Conservation (phyloP, 768 basidiomycete species). For the Pisolithus microcarpus region DNA sequence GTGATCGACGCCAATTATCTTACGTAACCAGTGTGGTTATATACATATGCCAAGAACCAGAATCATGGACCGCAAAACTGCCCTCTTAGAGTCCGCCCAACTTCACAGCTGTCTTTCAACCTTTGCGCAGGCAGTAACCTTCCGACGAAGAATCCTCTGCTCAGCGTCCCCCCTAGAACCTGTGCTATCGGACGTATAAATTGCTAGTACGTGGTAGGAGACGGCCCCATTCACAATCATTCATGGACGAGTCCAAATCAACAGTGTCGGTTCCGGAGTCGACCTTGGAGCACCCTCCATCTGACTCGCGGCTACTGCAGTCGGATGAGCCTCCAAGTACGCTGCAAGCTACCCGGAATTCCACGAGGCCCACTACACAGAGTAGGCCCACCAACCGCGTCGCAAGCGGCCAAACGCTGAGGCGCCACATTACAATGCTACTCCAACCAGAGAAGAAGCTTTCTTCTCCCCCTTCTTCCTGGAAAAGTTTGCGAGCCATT, state of each 20-base stretch:
- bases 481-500: constrained; percentile 47
- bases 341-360: constrained; percentile 8
- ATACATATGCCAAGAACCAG: no score
- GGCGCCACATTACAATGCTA: constrained; percentile 18
- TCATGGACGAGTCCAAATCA: not conserved
- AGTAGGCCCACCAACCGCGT: no score
- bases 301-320: not conserved
- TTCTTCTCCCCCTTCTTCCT: constrained; percentile 37
- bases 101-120: no score
- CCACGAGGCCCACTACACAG: constrained; percentile 1
- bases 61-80: no score
- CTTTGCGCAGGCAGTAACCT: no score
- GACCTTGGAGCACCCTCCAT: not conserved
- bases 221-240: not conserved
- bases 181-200: not conserved
- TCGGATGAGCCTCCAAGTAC: not conserved
- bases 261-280: not conserved
- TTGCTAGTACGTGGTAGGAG: not conserved
- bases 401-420: no score
- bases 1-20: no score
- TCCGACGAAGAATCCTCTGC: not conserved
- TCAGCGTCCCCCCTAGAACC: not conserved
- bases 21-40: no score
- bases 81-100: no score
- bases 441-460: constrained; percentile 31